Conservation (phyloP, 1,284 basidiomycete species). For the Cystobasidiaceae sp. region DNA sequence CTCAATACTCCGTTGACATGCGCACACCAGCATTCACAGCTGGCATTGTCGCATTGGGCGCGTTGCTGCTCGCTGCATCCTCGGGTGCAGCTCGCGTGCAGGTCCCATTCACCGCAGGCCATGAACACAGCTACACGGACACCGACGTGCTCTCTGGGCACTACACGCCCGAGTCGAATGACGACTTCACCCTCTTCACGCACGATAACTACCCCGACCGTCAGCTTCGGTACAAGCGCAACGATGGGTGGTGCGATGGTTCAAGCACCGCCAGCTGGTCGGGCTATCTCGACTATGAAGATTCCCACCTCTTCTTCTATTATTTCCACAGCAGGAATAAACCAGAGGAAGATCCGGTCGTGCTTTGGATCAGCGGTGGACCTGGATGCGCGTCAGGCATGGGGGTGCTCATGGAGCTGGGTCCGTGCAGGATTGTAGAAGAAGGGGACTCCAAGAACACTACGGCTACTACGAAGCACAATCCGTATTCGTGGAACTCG, state of each 20-base stretch:
- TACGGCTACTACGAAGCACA: slow-evolving; percentile 47
- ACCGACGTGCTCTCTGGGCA: not conserved
- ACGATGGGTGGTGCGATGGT: slow-evolving; percentile 37
- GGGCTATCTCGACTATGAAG: slow-evolving; percentile 48
- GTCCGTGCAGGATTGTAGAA: slow-evolving; percentile 39
- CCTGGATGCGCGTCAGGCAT: slow-evolving; percentile 48
- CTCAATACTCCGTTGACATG: no score
- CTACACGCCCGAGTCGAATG: not conserved
- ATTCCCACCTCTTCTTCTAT: slow-evolving; percentile 48
- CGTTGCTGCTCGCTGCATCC: no score
- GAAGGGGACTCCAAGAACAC: slow-evolving; percentile 24
- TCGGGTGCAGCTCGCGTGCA: no score
- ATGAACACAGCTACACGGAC: no score
- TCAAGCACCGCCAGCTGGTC: slow-evolving; percentile 45
- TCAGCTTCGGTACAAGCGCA: slow-evolving; percentile 46
- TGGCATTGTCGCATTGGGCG: no score
- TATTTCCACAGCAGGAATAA: slow-evolving; percentile 47
- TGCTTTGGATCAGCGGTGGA: slow-evolving; percentile 49
- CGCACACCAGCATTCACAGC: no score
- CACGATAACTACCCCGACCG: slow-evolving; percentile 6
- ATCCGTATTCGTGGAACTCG: slow-evolving; percentile 51
- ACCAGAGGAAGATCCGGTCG: slow-evolving; percentile 46
- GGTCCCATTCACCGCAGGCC: no score
- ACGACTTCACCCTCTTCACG: slow-evolving; percentile 25
- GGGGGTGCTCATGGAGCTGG: slow-evolving; percentile 51